Base-by-base conservation (phyloP, 805 yeast species). In the Kuraishia cidri region DNA sequence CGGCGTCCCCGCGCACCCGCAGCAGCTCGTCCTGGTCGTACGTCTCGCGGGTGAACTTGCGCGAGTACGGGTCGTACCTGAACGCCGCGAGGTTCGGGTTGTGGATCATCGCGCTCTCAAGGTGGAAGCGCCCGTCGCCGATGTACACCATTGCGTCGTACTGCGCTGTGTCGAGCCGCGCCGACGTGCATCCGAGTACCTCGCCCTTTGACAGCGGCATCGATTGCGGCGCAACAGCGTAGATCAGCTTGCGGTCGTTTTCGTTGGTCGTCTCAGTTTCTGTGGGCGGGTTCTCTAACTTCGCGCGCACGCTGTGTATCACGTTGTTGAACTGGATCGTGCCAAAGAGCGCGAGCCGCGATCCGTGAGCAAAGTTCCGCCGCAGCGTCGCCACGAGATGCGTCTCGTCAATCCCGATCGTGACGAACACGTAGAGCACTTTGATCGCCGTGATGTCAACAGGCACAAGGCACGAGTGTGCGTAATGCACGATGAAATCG, bases 241-340 rank as follows among this genome's bases (percentile, higher is more conserved):
- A 73, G 6, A 88, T 58, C 18, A 74, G 59, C 33, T 68, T 65
- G 3, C 59, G 51, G 10, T 30, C 34, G 18, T 24, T 15, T 20
- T 32, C 35, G 17, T 26, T 31, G n/a, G n/a, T n/a, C 4, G 16
- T 31, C 59, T 18, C 25, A 3, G 7, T 19, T 3, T 33, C 45
- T 7, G 37, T 19, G 9, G 43, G 41, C 6, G 56, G 54, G 32
- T 56, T 56, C 24, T 70, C 74, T 15, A 85, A 58, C 37, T 70
- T 75, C 27, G 72, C 74, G 41, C 74, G 72, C 8, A 86, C 69
- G 26, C 82, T 73, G 52, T 92, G 97, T 13, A 92, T 74, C 0
- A 96, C 78, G 16, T 96, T 97, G 52, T 92, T 94, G 63, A 92
- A 92, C 54, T 92, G 98, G 49, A 92, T 92, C 4, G 98, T 92